Base-by-base conservation (phyloP, 331 rosid genomes). In the Saraca asoca region DNA sequence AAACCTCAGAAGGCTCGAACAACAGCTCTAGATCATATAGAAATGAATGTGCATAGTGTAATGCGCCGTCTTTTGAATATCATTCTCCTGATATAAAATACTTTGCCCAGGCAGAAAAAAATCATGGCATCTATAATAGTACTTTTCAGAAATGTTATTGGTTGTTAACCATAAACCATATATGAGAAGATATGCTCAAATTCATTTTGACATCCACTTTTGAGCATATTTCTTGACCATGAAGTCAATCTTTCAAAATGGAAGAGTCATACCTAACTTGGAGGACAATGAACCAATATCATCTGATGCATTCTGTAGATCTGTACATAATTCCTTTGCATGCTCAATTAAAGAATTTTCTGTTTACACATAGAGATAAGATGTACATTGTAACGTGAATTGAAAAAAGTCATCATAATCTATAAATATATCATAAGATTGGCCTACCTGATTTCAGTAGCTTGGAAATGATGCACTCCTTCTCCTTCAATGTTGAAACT, bases 261-360 rank as follows among this genome's bases (percentile, higher is more conserved):
- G 12, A 42, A 20, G 64, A 11, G 51, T 11, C 79, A 42, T 79
- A 92, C 98, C 98, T 77, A 93, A 62, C 72, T 76, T 82, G 29
- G 87, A 58, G 67, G 84, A 83, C 62, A 93, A 66, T 34, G 72
- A 81, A 80, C 48, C 51, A 60, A 93, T 79, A 74, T 87, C 91
- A 58, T 85, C 87, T 7, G 94, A 81, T 42, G 98, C 96, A 39
- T 59, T 72, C 80, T 85, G 88, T 69, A 93, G 78, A 70, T 87
- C 95, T 57, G 51, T 56, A 75, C 91, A 59, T 77, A 93, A 78
- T 69, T 84, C 86, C 84, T 84, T 89, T 41, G 98, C 96, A 55
- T 82, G 82, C 65, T 83, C 88, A 79, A 93, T 68, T 74, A 93
- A 76, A 56, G 83, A 74, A 58, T 82, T 87, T 81, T 93, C 98